phyloP scores from a whole-genome alignment of 2,329 filamentous ascomycete species.

The Acephala macrosclerotiorum region DNA sequence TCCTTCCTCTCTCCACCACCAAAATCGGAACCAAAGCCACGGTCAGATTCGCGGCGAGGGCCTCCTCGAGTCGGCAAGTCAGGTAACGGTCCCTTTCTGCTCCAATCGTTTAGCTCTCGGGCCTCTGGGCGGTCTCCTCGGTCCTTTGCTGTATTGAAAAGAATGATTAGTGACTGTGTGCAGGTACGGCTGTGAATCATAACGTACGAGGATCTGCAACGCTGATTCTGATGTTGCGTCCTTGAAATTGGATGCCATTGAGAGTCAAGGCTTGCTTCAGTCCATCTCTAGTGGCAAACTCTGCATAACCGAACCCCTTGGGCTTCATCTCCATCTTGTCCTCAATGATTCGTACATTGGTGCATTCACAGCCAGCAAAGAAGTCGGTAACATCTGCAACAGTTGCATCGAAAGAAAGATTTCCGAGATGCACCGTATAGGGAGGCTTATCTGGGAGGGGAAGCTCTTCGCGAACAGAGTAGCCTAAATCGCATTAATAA shows the following conservation, averaged over 20 bases:
- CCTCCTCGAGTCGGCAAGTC: conserved; percentile 68
- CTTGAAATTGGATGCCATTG: conserved; percentile 84
- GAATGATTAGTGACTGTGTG: conserved; percentile 10
- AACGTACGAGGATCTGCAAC: conserved; percentile 95
- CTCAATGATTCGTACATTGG: conserved; percentile 94
- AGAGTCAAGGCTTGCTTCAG: conserved; percentile 89
- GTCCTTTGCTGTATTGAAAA: conserved; percentile 75
- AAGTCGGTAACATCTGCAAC: conserved; percentile 84
- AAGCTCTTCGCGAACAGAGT: conserved; percentile 74
- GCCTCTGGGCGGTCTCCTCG: conserved; percentile 69
- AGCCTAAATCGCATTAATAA: conserved; percentile 52
- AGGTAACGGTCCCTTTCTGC: conserved; percentile 87
- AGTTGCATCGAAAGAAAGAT: conserved; percentile 94
- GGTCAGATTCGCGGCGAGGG: conserved; percentile 56
- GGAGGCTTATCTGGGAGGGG: conserved; percentile 92
- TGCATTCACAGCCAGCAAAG: conserved; percentile 84
- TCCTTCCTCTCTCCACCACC: conserved; percentile 69
- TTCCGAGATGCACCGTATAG: conserved; percentile 94
- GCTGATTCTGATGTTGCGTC: conserved; percentile 89
- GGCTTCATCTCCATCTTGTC: conserved; percentile 93
- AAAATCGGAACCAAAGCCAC: conserved; percentile 57
- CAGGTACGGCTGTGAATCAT: conserved; percentile 30
- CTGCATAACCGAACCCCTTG: conserved; percentile 98
- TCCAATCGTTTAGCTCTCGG: conserved; percentile 89
- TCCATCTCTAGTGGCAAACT: conserved; percentile 87